Conservation (phyloP, 495 filamentous ascomycete genomes). For the Daldinia concentrica region DNA sequence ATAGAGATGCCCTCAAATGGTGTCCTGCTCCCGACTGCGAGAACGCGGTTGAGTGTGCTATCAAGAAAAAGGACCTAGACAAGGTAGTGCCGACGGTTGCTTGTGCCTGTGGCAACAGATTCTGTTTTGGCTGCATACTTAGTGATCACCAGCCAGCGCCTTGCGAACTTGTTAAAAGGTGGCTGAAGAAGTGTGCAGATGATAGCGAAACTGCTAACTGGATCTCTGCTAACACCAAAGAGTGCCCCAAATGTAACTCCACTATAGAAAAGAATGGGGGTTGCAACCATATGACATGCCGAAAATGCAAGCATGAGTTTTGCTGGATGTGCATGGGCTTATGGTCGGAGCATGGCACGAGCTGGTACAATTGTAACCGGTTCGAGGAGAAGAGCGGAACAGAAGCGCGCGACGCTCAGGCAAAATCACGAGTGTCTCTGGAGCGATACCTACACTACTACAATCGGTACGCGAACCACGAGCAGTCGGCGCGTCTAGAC, state of each 20-base stretch:
- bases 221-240: conserved; percentile 99
- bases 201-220: conserved; percentile 99
- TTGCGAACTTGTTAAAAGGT: conserved; percentile 90
- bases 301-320: conserved; percentile 98
- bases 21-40: conserved; percentile 95
- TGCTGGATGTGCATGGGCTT: conserved; percentile 99
- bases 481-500: conserved; percentile 95
- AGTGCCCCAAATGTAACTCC: conserved; percentile 93
- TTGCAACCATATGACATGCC: conserved; percentile 99
- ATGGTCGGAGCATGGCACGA: conserved; percentile 99
- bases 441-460: conserved; percentile 98
- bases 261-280: conserved; percentile 99
- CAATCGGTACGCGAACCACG: conserved; percentile 98
- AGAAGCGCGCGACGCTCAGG: conserved; percentile 90
- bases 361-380: conserved; percentile 99
- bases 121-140: conserved; percentile 96
- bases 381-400: conserved; percentile 94
- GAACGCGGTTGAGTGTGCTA: conserved; percentile 86
- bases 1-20: conserved; percentile 94
- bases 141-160: conserved; percentile 94
- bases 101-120: conserved; percentile 83
- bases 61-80: conserved; percentile 84
- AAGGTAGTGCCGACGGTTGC: conserved; percentile 88
- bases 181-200: conserved; percentile 98
- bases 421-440: conserved; percentile 84